phyloP scores from a whole-genome alignment of 1,139 yeast genomes.

The Torulaspora pretoriensis region DNA sequence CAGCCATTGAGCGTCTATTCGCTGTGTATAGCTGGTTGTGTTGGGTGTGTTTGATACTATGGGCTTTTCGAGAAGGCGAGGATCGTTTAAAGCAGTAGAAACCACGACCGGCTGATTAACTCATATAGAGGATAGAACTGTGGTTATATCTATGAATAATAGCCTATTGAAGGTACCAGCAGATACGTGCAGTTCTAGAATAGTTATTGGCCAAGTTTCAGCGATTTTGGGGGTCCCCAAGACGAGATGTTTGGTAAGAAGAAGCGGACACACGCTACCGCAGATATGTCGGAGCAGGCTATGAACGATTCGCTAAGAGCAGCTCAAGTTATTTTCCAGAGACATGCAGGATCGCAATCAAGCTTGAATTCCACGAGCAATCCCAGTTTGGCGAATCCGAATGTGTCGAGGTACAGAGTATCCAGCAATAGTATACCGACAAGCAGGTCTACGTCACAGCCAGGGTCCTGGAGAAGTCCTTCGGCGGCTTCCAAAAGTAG shows the following conservation, averaged over 20 bases:
- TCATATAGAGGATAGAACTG: not conserved
- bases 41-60: not conserved
- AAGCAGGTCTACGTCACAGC: not conserved
- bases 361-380: slow-evolving; percentile 2
- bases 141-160: not conserved
- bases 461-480: not conserved
- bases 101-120: not conserved
- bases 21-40: not conserved
- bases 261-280: slow-evolving; percentile 10
- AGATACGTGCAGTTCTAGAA: not conserved
- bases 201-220: not conserved
- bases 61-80: slow-evolving; percentile 5
- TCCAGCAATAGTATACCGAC: not conserved
- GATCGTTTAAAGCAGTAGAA: slow-evolving; percentile 4
- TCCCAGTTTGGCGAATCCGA: not conserved
- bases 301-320: slow-evolving; percentile 21
- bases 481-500: slow-evolving; percentile 3
- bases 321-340: slow-evolving; percentile 22
- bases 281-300: slow-evolving; percentile 14
- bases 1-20: slow-evolving; percentile 21
- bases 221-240: not conserved
- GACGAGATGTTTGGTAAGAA: slow-evolving; percentile 9
- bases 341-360: slow-evolving; percentile 14
- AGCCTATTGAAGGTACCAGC: not conserved
- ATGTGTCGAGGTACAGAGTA: not conserved